These are phyloP conservation scores for Bipolaris bicolor DNA, from an alignment of 2,329 filamentous ascomycete genomes.

Conservation along the genomic window DNA sequence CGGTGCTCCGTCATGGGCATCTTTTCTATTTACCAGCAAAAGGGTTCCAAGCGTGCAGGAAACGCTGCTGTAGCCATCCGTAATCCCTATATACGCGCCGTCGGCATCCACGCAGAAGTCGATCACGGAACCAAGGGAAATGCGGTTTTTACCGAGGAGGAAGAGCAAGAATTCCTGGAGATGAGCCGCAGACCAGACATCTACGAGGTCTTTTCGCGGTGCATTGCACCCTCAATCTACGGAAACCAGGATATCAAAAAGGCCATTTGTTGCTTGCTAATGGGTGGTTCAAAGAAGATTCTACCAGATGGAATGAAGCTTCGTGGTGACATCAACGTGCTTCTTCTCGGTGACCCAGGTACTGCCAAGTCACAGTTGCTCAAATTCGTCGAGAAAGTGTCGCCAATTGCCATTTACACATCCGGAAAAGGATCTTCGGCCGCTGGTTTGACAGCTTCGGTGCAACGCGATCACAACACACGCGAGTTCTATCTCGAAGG, in stretches of 20 bases:
- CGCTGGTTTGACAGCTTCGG: constrained; percentile 94
- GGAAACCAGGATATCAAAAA: constrained; percentile 97
- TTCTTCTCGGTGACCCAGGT: constrained; percentile 95
- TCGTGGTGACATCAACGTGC: constrained; percentile 96
- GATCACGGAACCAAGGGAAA: constrained; percentile 88
- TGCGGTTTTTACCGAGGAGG: constrained; percentile 86
- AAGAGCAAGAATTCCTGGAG: constrained; percentile 94
- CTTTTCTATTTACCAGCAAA: constrained; percentile 96
- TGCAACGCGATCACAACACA: constrained; percentile 89
- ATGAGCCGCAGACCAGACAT: constrained; percentile 89
- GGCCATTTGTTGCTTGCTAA: constrained; percentile 87
- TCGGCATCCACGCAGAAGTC: constrained; percentile 88
- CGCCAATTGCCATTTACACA: constrained; percentile 97
- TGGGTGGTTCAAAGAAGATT: constrained; percentile 97
- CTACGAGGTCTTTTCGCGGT: constrained; percentile 88
- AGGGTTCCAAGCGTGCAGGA: constrained; percentile 77
- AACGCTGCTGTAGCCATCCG: constrained; percentile 90
- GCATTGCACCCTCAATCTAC: constrained; percentile 96
- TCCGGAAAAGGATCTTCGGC: constrained; percentile 98
- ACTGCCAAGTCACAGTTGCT: constrained; percentile 96
- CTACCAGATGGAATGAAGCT: constrained; percentile 97
- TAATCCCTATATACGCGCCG: constrained; percentile 90
- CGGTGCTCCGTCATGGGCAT: constrained; percentile 95
- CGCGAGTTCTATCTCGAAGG: constrained; percentile 98
- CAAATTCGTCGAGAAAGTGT: constrained; percentile 96